phyloP scores from a whole-genome alignment of 2,329 filamentous ascomycete genomes.

The Phoma sp. region DNA sequence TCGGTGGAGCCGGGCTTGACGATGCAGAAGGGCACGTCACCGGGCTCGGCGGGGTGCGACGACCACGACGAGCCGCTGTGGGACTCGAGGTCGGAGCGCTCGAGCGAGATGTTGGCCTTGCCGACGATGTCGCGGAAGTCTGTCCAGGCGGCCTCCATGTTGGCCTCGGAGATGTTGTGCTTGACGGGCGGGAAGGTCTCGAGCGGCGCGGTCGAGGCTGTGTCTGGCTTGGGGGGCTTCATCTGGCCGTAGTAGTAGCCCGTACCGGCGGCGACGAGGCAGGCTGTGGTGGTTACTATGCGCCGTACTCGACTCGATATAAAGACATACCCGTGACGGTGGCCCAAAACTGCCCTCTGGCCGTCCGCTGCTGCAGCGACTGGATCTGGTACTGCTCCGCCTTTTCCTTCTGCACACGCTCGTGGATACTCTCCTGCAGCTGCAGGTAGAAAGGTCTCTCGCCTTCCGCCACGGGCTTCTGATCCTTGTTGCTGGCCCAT shows the following conservation, averaged over 20 bases:
- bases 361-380: slow-evolving; percentile 32
- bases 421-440: slow-evolving; percentile 66
- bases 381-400: slow-evolving; percentile 58
- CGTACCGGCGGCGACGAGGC: slow-evolving; percentile 57
- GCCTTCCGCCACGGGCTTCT: slow-evolving; percentile 28
- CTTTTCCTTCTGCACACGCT: slow-evolving; percentile 64
- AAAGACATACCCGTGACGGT: slow-evolving; percentile 30
- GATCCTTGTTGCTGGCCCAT: slow-evolving; percentile 43
- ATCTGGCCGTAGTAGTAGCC: slow-evolving; percentile 64
- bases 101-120: slow-evolving; percentile 67
- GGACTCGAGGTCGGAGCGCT: slow-evolving; percentile 59
- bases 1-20: slow-evolving; percentile 80
- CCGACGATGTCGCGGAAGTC: slow-evolving; percentile 68
- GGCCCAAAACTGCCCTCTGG: slow-evolving; percentile 47
- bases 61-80: slow-evolving; percentile 71
- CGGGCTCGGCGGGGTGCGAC: slow-evolving; percentile 54
- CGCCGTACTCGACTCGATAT: not conserved
- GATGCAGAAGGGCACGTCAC: slow-evolving; percentile 64
- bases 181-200: slow-evolving; percentile 54
- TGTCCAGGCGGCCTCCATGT: slow-evolving; percentile 68
- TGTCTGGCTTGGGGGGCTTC: slow-evolving; percentile 54
- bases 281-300: slow-evolving; percentile 48
- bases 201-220: slow-evolving; percentile 65
- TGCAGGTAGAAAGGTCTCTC: slow-evolving; percentile 64
- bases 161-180: slow-evolving; percentile 63